Base-by-base conservation (phyloP, 495 filamentous ascomycete genomes). In the Parmelia sp. region DNA sequence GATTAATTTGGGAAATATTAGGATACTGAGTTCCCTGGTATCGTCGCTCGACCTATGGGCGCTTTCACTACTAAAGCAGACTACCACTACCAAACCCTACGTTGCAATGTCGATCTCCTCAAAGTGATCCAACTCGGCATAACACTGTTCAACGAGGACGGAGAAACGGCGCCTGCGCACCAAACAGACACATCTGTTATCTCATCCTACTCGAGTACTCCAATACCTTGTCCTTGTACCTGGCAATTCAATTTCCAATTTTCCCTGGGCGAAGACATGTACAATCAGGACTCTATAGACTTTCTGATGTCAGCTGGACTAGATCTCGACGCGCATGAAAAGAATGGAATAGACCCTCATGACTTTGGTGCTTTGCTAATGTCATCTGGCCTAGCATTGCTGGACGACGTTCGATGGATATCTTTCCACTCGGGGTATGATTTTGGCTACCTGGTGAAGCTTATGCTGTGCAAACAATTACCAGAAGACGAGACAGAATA, bases 231-330 rank as follows among this genome's bases (percentile, higher is more conserved):
- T 37, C 92, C 92, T 14, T 93, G 87, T 69, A 96, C 94, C 25
- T 98, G 94, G 94, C 91, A 96, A 67, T 98, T 98, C 82, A 97
- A 98, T 78, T 98, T 98, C 77, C 90, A 92, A 69, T 98, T 97
- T 73, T 92, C 91, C 6, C 80, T 96, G 14, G 86, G 93, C 67
- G 85, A 91, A 7, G 94, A 98, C 76, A 98, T 98, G 94, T 97
- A 92, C 76, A 90, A 91, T 45, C 86, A 95, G 70, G 87, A 90
- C 37, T 97, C 92, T 33, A 96, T 96, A 66, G 86, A 92, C 61
- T 88, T 95, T 68, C 80, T 97, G 3, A 85, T 86, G 57, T 88
- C 90, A 62, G 88, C 90, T 0, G 95, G 94, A 9, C 89, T 97
- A 62, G 90, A 98, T 74, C 96, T 97, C 70, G 74, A 78, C 33